Percentiles rank a stretch among this genome's conserved stretches.
Evolutionary conservation across 371 early-diverging fungal species (phyloP).

Genomic region (Lichtheimia ornata): DNA sequence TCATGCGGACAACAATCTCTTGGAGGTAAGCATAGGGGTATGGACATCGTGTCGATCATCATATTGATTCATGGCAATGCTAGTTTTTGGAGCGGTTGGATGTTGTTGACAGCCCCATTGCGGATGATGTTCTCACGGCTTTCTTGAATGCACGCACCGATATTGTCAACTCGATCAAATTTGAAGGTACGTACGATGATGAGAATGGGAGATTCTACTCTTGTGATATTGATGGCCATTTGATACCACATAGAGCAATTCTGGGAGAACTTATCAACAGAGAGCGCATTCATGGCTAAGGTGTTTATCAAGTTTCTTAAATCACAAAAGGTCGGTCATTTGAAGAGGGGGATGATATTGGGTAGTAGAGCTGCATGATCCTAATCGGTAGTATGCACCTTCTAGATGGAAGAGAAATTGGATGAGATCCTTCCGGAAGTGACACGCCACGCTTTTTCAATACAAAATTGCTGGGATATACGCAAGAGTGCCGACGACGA

Average conservation of each 20-base stretch:
- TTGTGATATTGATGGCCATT: neutral
- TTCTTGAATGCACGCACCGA: constrained; percentile 70
- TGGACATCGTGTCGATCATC: too few relatives aligned
- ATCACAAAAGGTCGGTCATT: constrained; percentile 42
- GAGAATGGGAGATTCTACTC: neutral
- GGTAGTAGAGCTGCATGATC: neutral
- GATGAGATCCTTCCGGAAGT: constrained; percentile 78
- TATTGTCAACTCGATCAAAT: constrained; percentile 58
- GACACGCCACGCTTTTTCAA: constrained; percentile 66
- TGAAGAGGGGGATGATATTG: neutral
- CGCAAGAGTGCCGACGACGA: constrained; percentile 66
- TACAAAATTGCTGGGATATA: constrained; percentile 65
- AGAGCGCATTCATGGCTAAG: constrained; percentile 77
- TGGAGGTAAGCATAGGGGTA: constrained; percentile 50
- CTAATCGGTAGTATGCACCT: neutral
- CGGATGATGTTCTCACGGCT: constrained; percentile 68
- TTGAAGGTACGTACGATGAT: constrained; percentile 55
- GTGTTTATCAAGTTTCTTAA: constrained; percentile 58
- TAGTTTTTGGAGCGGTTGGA: constrained; percentile 80
- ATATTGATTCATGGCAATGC: neutral
- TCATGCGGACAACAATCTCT: constrained; percentile 71
- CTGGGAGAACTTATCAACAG: constrained; percentile 79
- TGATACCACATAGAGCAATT: constrained; percentile 51
- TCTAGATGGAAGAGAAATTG: constrained; percentile 56
- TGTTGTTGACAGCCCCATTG: constrained; percentile 70